phyloP scores from a whole-genome alignment of 2,329 filamentous ascomycete genomes.

The Penicillium occitanis region DNA sequence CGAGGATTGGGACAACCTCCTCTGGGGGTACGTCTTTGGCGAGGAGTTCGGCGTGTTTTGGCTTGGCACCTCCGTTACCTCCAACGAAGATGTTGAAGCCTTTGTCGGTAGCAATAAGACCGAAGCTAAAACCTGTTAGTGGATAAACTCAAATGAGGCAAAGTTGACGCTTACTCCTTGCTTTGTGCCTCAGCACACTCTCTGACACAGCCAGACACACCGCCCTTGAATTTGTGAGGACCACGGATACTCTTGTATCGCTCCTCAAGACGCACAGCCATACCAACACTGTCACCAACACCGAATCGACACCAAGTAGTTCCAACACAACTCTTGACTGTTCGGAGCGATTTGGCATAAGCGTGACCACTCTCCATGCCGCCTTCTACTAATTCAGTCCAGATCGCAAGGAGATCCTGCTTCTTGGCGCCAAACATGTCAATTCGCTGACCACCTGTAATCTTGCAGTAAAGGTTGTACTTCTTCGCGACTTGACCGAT shows the following conservation, averaged over 20 bases:
- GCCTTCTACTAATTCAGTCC: conserved; percentile 74
- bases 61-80: conserved; percentile 85
- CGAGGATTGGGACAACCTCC: conserved; percentile 78
- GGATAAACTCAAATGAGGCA: neutral
- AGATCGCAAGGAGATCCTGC: conserved; percentile 79
- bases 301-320: conserved; percentile 90
- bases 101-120: conserved; percentile 86
- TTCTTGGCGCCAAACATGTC: conserved; percentile 91
- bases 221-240: conserved; percentile 89
- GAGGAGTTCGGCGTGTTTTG: conserved; percentile 76
- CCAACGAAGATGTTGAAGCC: conserved; percentile 91
- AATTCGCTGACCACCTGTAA: conserved; percentile 87
- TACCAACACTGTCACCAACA: conserved; percentile 84
- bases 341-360: conserved; percentile 84
- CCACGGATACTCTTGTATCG: conserved; percentile 87
- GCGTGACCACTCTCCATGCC: conserved; percentile 90
- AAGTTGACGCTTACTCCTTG: conserved; percentile 63
- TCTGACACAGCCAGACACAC: conserved; percentile 85
- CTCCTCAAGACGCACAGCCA: conserved; percentile 84
- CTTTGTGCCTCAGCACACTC: conserved; percentile 91
- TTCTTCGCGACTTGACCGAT: conserved; percentile 83
- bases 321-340: conserved; percentile 89
- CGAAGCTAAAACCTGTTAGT: conserved; percentile 58
- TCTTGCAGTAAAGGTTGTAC: conserved; percentile 84
- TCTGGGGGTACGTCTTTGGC: conserved; percentile 82